Evolutionary conservation across 1,284 basidiomycete genomes (phyloP), one percentile per base, ranked within the genome.

Genomic region (Cutaneotrichosporon mucoides): DNA sequence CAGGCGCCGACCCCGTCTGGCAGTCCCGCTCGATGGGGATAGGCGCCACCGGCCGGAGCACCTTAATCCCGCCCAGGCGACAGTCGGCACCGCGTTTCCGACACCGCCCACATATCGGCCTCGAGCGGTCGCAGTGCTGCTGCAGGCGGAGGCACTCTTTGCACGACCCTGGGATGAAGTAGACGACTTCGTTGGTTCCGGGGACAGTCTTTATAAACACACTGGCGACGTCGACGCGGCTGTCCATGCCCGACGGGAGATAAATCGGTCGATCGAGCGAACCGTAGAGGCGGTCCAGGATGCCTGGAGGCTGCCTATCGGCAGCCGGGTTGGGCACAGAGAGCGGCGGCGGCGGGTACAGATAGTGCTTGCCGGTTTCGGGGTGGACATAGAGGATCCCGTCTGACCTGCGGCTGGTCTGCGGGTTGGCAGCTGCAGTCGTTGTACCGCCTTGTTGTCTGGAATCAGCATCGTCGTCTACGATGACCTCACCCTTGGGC

Each of bases 291-390:
- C 60, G 3, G 12, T 33, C 46, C 33, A 35, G 6, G 46, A 35
- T 2, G 35, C 11, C 11, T 24, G 46, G 3, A 6, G 33, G 34
- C 6, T 10, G 34, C 33, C 46, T 6, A 48, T 36, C 4, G 24
- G 24, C 24, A 24, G 46, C 10, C 3, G 70, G 71, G 51, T 75
- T 75, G 4, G 60, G 89, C 59, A 95, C 91, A 24, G 24, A 24
- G 24, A 24, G 24, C 24, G 24, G 24, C 24, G 24, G 24, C 24
- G 24, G 24, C 24, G 24, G 24, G 24, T 24, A 24, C 24, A 24
- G 24, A 24, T 24, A 24, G 24, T 24, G 24, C 24, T 24, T 24
- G 24, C 24, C 24, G 24, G 24, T 24, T 24, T 24, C 24, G 24
- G 24, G 24, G 24, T 24, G 24, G 24, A 24, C 24, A 24, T 24